A percentile compares a stretch with the other conserved stretches of the same genome.
Evolutionary conservation across 2,329 filamentous ascomycete species (phyloP).

Genomic region (Fusarium sublunatum): DNA sequence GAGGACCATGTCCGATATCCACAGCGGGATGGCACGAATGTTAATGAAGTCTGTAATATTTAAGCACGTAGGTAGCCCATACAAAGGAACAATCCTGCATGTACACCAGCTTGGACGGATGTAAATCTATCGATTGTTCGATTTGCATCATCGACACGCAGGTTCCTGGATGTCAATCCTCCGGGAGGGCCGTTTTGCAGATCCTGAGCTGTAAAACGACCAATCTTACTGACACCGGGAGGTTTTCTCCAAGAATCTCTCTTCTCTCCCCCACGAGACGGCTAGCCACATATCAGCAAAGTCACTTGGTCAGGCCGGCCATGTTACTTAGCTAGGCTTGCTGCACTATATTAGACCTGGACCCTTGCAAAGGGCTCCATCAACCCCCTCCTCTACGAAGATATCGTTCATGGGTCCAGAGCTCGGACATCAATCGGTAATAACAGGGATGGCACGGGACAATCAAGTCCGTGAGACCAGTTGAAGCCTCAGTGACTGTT

Average conservation of each 20-base stretch:
- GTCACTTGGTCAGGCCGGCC: conserved; percentile 32
- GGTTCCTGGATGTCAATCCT: conserved; percentile 41
- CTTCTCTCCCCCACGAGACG: conserved; percentile 35
- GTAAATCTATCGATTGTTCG: conserved; percentile 21
- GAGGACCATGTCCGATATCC: conserved; percentile 20
- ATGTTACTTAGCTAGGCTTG: conserved; percentile 8
- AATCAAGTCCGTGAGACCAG: conserved; percentile 16
- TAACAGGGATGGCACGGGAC: conserved; percentile 32
- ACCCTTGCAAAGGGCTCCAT: conserved; percentile 27
- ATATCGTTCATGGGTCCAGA: conserved; percentile 35
- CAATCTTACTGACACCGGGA: conserved; percentile 18
- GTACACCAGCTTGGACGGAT: conserved; percentile 21
- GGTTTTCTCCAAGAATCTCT: conserved; percentile 25
- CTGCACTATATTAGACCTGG: conserved; percentile 13
- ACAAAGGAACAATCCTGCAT: conserved; percentile 29
- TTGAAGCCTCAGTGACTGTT: conserved; percentile 5
- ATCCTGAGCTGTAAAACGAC: conserved; percentile 25
- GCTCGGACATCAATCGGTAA: conserved; percentile 38
- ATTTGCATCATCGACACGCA: conserved; percentile 39
- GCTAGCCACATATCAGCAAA: conserved; percentile 37
- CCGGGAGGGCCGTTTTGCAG: conserved; percentile 33
- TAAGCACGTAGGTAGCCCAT: conserved; percentile 4
- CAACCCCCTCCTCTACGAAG: conserved; percentile 19
- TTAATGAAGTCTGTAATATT: conserved; percentile 14
- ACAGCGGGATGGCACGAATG: conserved; percentile 19